Base-by-base conservation (phyloP, 768 basidiomycete genomes). In the Leucosporidium yakuticum region DNA sequence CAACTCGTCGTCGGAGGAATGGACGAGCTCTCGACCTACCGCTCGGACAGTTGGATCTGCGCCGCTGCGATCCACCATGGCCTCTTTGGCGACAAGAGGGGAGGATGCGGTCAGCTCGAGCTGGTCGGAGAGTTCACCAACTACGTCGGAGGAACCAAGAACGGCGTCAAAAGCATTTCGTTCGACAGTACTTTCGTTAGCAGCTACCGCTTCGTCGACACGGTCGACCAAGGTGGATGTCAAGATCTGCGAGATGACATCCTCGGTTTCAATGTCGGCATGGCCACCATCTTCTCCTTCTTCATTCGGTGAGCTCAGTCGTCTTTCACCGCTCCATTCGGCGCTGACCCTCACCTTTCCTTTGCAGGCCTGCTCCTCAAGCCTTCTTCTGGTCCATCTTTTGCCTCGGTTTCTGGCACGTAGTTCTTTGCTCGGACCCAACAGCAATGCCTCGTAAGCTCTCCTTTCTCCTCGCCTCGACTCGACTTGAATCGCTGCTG, bases 1-100 rank as follows among this genome's bases (percentile, higher is more conserved):
- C 89, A 90, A 11, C 81, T 92, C 29, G 82, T 93, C 57, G 87
- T 93, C 2, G 91, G 91, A n/a, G 91, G 91, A 23, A 89, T 90
- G 4, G 90, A 91, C 78, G 69, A 69, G 0, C 81, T 85, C 57
- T 76, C 76, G 21, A 91, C 90, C 6, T 93, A 92, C 75, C 83
- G 91, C 75, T 89, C 86, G 2, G 91, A 93, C 77, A 86, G 83
- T 64, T 93, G 92, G 77, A 84, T 92, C 48, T 93, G 91, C 77
- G 85, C 89, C 51, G 86, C 91, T 51, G 91, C 89, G 50, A 81
- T 87, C 50, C 90, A 92, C 80, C 85, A 86, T 86, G 91, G 77
- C 78, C 84, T 83, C 7, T 71, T 62, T 29, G 62, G 64, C 62
- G 80, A 87, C 70, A 81, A 80, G 3, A 83, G 79, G 67, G 90